Evolutionary conservation across 768 basidiomycete species (phyloP).

Genomic region (Boletus vinaceobasis): DNA sequence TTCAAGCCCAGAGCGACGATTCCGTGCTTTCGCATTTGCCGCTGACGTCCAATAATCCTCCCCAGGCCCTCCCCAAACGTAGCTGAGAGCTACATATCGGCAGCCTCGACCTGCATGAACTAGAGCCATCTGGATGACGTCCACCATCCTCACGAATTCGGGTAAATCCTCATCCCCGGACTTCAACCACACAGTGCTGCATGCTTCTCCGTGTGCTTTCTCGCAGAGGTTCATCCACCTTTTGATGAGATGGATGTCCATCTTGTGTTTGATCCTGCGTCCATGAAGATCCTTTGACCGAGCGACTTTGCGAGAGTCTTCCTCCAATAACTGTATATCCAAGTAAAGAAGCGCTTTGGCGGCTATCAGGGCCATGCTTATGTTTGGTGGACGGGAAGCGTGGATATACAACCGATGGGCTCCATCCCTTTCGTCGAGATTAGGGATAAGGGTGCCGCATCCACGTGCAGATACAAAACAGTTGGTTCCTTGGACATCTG

Average conservation of each 20-base stretch:
- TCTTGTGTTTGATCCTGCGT: constrained; percentile 11
- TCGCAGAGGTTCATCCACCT: constrained; percentile 18
- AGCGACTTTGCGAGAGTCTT: constrained; percentile 14
- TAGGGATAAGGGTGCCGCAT: background rate
- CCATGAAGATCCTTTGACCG: constrained; percentile 19
- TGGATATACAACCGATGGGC: constrained; percentile 14
- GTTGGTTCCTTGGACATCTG: constrained; percentile 1
- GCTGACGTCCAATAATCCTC: constrained; percentile 6
- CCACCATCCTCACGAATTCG: constrained; percentile 12
- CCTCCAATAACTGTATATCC: constrained; percentile 17
- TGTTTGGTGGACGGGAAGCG: constrained; percentile 6
- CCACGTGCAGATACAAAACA: constrained; percentile 4
- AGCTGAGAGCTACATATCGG: constrained; percentile 17
- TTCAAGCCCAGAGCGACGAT: background rate
- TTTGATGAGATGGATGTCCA: constrained; percentile 12
- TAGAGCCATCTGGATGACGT: constrained; percentile 10
- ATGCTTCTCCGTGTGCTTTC: constrained; percentile 12
- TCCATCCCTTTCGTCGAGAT: constrained; percentile 2
- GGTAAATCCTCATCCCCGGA: constrained; percentile 5
- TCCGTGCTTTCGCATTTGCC: constrained; percentile 3
- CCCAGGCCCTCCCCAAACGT: constrained; percentile 15
- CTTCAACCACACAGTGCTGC: constrained; percentile 9
- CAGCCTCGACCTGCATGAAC: constrained; percentile 4
- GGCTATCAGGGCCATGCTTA: background rate
- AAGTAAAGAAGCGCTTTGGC: constrained; percentile 1